Evolutionary conservation across 164 flowering plant genomes (phyloP).

Genomic region (Platanus orientalis): DNA sequence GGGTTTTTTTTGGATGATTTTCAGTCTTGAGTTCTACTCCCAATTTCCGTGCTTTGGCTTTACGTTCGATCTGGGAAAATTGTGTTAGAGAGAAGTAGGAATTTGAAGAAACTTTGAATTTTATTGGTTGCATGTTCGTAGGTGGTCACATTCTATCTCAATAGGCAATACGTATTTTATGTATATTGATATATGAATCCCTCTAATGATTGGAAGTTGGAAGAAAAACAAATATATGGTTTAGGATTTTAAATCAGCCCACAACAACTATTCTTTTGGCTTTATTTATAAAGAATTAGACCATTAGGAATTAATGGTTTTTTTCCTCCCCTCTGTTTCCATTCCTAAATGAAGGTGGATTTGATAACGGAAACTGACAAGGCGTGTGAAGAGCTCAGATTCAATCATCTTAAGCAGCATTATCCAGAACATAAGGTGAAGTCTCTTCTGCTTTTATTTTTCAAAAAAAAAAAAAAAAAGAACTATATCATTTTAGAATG

Average conservation of each 20-base stretch:
- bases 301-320: neutral
- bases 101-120: neutral
- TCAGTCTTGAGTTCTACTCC: neutral
- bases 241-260: too few relatives aligned
- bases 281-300: neutral
- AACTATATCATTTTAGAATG: too few relatives aligned
- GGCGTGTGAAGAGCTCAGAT: slow-evolving; percentile 89
- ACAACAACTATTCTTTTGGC: too few relatives aligned
- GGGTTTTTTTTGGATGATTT: neutral
- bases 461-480: too few relatives aligned
- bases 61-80: neutral
- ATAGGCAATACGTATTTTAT: too few relatives aligned
- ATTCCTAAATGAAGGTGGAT: slow-evolving; percentile 64
- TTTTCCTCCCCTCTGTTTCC: neutral
- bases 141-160: too few relatives aligned
- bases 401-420: slow-evolving; percentile 61
- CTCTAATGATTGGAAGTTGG: too few relatives aligned
- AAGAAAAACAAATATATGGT: too few relatives aligned
- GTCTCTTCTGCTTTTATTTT: neutral
- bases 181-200: too few relatives aligned
- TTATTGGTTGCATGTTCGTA: too few relatives aligned
- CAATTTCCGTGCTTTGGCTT: neutral
- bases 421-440: slow-evolving; percentile 80
- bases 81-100: neutral
- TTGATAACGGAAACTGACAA: slow-evolving; percentile 97